Base-by-base conservation (phyloP, 352 stramenopile genomes). In the Phytophthora citricola region DNA sequence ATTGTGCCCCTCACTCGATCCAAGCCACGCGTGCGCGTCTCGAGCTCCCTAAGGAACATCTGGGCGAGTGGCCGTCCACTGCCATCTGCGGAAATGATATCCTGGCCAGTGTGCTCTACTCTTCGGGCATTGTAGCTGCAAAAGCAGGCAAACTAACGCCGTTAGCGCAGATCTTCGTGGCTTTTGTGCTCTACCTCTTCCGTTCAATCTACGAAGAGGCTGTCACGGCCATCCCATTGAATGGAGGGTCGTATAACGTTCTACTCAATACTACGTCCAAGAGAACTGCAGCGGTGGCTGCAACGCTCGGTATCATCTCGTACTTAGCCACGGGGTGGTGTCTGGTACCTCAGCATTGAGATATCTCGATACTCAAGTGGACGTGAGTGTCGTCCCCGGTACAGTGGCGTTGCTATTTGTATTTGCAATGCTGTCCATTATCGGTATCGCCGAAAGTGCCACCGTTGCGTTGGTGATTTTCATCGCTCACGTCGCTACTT, bases 71-170 rank as follows among this genome's bases (percentile, higher is more conserved):
- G 78, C 81, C 83, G 29, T 91, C 92, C 12, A 98, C 92, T 5
- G 87, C 87, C 32, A 98, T 98, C 56, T 96, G 86, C 54, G 93
- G 93, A 11, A 98, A 98, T 58, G 92, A 98, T 50, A 96, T 98
- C 57, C 63, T 97, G n/a, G 87, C 83, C 38, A 96, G 84, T 53
- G 91, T 90, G 24, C 78, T 97, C 17, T 97, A 97, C 61, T 91
- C 83, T 20, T 83, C 83, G 12, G 82, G 80, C 15, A 87, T 91
- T 15, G 82, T 91, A 38, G 77, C 84, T 10, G 72, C 74, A 2
- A 90, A 87, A 59, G 88, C 90, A 5, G 91, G 90, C 7, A 95
- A 92, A 71, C 69, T 98, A 26, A 93, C 88, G 39, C 93, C 93
- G 4, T 44, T 97, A 26, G 90, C 87, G 7, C 83, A 97, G 56